Base-by-base conservation (phyloP, 192 early-diverging fungal species). In the Coemansia sp. region DNA sequence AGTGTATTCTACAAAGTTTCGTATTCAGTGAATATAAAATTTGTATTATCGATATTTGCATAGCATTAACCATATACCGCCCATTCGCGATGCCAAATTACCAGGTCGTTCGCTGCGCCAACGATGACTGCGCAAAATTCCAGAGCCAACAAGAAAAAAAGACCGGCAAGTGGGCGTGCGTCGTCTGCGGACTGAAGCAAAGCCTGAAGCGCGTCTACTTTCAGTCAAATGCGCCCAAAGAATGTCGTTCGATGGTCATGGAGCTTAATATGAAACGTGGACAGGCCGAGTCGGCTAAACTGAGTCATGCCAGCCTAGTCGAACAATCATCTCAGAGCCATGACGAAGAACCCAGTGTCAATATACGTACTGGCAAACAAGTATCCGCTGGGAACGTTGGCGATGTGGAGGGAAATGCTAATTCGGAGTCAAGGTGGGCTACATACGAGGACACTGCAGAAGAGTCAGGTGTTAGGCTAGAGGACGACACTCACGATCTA, bases 121-220 rank as follows among this genome's bases (percentile, higher is more conserved):
- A 29, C 37, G 79, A 81, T 35, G 13, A 57, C 31, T 85, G 84
- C 64, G 68, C 59, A 40, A 78, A 77, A 21, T 81, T 73, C 50
- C 84, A 85, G 54, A 77, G 61, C 31, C 84, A 85, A 48, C 84
- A 85, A 36, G 72, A 78, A n/a, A 85, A 85, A 59, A 85, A 81
- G 27, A 27, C 70, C 2, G 35, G 27, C 31, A 85, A 82, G 14
- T 85, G 84, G 84, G 44, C 62, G 40, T 85, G 84, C 35, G 81
- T 82, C 1, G 84, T 82, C 8, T 85, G 84, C 14, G 73, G 79
- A 2, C 69, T 81, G 4, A 78, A 78, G 64, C 84, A 85, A 50
- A 78, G 76, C 34, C 37, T 81, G 19, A 64, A 60, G 56, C 70
- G 71, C 36, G 84, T 82, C 11, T 76, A 79, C 42, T 76, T 77